Evolutionary conservation across 352 stramenopile species (phyloP).

Genomic region (Phytophthora tentaculata): DNA sequence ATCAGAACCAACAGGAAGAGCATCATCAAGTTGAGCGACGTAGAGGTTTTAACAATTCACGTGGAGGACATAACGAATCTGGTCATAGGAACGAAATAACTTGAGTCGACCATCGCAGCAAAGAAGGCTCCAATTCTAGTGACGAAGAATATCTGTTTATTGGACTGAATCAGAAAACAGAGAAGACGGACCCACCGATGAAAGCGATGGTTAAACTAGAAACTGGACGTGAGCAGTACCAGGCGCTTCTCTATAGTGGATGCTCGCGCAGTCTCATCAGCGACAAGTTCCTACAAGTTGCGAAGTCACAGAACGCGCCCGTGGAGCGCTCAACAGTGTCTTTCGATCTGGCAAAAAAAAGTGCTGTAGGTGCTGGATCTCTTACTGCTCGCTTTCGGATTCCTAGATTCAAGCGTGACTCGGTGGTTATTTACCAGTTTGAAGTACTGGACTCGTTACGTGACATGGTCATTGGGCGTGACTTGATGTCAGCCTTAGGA

Average conservation of each 20-base stretch:
- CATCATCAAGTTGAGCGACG: too few relatives aligned
- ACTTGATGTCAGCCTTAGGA: conserved; percentile 3
- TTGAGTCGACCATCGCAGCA: too few relatives aligned
- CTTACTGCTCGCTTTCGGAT: conserved; percentile 1
- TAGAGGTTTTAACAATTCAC: too few relatives aligned
- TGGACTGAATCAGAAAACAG: background rate
- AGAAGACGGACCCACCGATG: background rate
- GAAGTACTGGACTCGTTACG: conserved; percentile 2
- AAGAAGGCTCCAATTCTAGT: background rate
- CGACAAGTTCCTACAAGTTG: too few relatives aligned
- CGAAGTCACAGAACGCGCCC: too few relatives aligned
- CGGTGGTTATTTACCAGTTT: conserved; percentile 13
- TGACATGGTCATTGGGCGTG: conserved; percentile 4
- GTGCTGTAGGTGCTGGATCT: background rate
- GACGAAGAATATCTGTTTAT: conserved; percentile 24
- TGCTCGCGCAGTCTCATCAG: conserved; percentile 6
- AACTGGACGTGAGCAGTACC: background rate
- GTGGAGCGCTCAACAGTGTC: too few relatives aligned
- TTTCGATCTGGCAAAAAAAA: conserved; percentile 8
- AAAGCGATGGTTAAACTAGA: conserved; percentile 9
- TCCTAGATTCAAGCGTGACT: conserved; percentile 9
- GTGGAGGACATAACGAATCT: too few relatives aligned
- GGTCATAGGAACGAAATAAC: too few relatives aligned
- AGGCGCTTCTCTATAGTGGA: conserved; percentile 9
- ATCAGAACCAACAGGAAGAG: too few relatives aligned